A percentile compares a stretch with the other conserved stretches of the same genome.
Evolutionary conservation across 2,329 filamentous ascomycete genomes (phyloP).

Genomic region (Colletotrichum sidae): DNA sequence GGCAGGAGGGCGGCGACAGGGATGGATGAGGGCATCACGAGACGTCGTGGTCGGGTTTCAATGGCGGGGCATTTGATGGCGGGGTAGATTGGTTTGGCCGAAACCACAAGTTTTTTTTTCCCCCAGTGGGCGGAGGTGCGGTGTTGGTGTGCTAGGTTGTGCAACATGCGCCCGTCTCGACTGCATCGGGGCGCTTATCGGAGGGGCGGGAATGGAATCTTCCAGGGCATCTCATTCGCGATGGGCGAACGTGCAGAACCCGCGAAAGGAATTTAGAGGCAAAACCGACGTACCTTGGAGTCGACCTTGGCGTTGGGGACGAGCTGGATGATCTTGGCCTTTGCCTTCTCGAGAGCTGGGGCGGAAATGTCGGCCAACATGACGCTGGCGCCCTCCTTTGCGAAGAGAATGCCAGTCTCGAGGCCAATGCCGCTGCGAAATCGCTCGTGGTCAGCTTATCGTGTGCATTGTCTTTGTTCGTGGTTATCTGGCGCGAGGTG

Average conservation of each 20-base stretch:
- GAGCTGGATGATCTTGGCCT: slow-evolving; percentile 79
- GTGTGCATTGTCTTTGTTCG: slow-evolving; percentile 3
- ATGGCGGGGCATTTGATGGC: slow-evolving; percentile 26
- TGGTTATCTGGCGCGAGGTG: not conserved
- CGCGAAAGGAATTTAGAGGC: not conserved
- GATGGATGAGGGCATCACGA: too few species aligned
- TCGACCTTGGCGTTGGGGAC: slow-evolving; percentile 75
- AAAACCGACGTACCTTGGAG: slow-evolving; percentile 57
- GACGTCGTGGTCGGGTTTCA: too few species aligned
- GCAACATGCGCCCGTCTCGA: slow-evolving; percentile 38
- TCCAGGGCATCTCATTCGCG: slow-evolving; percentile 24
- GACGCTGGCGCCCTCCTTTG: slow-evolving; percentile 86
- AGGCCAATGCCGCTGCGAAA: slow-evolving; percentile 86
- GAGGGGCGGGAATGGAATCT: slow-evolving; percentile 25
- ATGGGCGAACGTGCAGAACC: not conserved
- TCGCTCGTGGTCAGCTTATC: slow-evolving; percentile 27
- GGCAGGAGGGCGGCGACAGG: not conserved
- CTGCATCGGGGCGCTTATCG: slow-evolving; percentile 18
- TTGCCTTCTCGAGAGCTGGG: slow-evolving; percentile 80
- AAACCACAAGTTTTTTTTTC: not conserved
- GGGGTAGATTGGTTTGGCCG: slow-evolving; percentile 14
- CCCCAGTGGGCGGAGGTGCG: not conserved
- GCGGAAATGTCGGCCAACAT: slow-evolving; percentile 88
- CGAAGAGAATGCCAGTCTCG: slow-evolving; percentile 90
- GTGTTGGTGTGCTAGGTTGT: slow-evolving; percentile 20